Conservation (phyloP, 352 stramenopile species). For the Globisporangium cederbergense region DNA sequence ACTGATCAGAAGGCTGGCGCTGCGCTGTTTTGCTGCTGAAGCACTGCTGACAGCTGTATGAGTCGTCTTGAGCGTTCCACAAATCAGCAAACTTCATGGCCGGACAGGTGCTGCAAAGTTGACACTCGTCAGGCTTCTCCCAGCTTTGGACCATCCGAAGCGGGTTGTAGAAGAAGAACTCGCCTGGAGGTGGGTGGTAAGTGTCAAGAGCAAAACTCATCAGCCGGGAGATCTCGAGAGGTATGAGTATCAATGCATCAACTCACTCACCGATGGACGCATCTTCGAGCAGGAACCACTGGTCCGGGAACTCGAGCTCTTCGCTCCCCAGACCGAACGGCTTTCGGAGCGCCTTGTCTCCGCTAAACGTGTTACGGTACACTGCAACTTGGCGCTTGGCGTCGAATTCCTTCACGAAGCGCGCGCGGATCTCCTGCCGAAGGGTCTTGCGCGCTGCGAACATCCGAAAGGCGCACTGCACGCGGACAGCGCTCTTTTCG, state of each 20-base stretch:
- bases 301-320: constrained; percentile 53
- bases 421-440: constrained; percentile 36
- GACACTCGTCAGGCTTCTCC: constrained; percentile 48
- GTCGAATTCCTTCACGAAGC: constrained; percentile 66
- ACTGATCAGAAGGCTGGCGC: constrained; percentile 15
- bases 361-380: constrained; percentile 57
- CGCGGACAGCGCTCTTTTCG: constrained; percentile 36
- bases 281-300: constrained; percentile 59
- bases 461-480: constrained; percentile 62
- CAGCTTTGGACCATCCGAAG: constrained; percentile 51
- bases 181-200: constrained; percentile 22
- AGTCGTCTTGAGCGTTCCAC: constrained; percentile 44
- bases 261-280: constrained; percentile 31
- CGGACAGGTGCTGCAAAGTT: constrained; percentile 35
- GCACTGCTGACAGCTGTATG: constrained; percentile 48
- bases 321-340: constrained; percentile 48
- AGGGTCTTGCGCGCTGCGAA: constrained; percentile 50
- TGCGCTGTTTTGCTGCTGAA: constrained; percentile 25
- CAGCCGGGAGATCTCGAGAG: neutral
- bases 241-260: neutral
- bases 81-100: constrained; percentile 37
- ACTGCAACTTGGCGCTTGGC: constrained; percentile 24
- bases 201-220: neutral
- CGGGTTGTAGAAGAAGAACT: constrained; percentile 73
- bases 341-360: constrained; percentile 35